Conservation (phyloP, 352 stramenopile genomes). For the Pythium scleroteichum region DNA sequence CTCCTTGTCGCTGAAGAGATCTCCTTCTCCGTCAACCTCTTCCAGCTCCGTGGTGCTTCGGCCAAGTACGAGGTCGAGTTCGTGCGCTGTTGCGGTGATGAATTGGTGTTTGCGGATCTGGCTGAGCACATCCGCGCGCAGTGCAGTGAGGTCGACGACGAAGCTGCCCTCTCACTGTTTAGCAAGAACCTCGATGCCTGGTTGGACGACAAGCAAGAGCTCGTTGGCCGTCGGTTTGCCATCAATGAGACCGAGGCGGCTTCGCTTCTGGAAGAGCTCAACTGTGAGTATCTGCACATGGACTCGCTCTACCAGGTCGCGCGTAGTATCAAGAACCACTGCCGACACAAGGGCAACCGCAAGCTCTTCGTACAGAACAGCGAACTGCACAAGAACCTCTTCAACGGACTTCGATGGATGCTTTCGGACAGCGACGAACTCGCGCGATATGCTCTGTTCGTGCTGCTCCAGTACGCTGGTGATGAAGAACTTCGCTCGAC, state of each 20-base stretch:
- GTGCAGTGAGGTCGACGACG: slow-evolving; percentile 58
- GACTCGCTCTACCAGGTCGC: slow-evolving; percentile 67
- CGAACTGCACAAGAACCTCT: slow-evolving; percentile 38
- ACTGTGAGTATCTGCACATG: slow-evolving; percentile 48
- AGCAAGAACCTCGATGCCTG: slow-evolving; percentile 48
- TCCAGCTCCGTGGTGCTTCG: slow-evolving; percentile 30
- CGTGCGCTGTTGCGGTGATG: slow-evolving; percentile 43
- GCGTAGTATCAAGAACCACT: slow-evolving; percentile 69
- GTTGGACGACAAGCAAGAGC: slow-evolving; percentile 56
- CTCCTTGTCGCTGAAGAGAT: slow-evolving; percentile 72
- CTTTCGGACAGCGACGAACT: slow-evolving; percentile 55
- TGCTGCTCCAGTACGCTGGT: slow-evolving; percentile 57
- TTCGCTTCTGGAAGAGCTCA: slow-evolving; percentile 59
- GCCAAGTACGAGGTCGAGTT: slow-evolving; percentile 65
- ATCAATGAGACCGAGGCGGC: slow-evolving; percentile 52
- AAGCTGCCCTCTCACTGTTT: slow-evolving; percentile 54
- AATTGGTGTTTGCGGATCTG: slow-evolving; percentile 58
- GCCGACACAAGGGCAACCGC: slow-evolving; percentile 71
- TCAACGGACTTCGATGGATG: slow-evolving; percentile 68
- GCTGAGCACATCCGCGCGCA: slow-evolving; percentile 50
- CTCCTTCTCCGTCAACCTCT: slow-evolving; percentile 54
- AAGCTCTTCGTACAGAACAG: slow-evolving; percentile 46
- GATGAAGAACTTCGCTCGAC: slow-evolving; percentile 34
- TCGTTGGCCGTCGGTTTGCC: slow-evolving; percentile 49
- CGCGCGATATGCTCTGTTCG: slow-evolving; percentile 64